phyloP scores from a whole-genome alignment of 441 rosid genomes.

The Pelargonium australe region DNA sequence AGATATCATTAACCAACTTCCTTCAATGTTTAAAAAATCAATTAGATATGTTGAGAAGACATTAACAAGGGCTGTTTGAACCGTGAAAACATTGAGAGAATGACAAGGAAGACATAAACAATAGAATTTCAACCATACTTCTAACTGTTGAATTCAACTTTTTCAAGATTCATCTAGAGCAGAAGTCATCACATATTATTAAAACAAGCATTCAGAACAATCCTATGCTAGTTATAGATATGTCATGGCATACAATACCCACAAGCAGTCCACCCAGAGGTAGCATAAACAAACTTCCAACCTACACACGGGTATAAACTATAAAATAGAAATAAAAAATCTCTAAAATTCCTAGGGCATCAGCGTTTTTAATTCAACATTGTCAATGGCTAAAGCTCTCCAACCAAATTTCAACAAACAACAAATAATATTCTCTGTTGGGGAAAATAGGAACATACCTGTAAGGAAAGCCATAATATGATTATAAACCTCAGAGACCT shows the following conservation, averaged over 20 bases:
- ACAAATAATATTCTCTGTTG: neutral
- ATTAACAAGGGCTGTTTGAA: neutral
- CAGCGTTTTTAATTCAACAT: neutral
- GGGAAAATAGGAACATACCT: conserved; percentile 39
- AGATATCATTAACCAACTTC: neutral
- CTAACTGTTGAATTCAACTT: neutral
- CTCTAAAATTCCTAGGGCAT: neutral
- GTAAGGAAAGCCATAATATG: conserved; percentile 53
- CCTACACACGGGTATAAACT: too few relatives aligned
- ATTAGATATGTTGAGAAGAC: neutral
- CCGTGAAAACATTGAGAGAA: neutral
- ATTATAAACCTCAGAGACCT: conserved; percentile 56
- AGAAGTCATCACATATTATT: neutral
- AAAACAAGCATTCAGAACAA: neutral
- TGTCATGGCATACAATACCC: neutral
- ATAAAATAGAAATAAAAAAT: neutral
- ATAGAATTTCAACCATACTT: neutral
- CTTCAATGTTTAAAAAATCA: neutral
- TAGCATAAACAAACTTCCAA: neutral
- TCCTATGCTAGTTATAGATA: neutral
- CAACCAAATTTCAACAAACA: neutral
- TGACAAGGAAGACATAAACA: too few relatives aligned
- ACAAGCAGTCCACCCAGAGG: neutral
- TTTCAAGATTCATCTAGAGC: neutral
- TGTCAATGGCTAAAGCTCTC: neutral